These are phyloP conservation scores for Cryptococcus floricola DNA, from an alignment of 1,284 basidiomycete genomes.

Conservation along the genomic window DNA sequence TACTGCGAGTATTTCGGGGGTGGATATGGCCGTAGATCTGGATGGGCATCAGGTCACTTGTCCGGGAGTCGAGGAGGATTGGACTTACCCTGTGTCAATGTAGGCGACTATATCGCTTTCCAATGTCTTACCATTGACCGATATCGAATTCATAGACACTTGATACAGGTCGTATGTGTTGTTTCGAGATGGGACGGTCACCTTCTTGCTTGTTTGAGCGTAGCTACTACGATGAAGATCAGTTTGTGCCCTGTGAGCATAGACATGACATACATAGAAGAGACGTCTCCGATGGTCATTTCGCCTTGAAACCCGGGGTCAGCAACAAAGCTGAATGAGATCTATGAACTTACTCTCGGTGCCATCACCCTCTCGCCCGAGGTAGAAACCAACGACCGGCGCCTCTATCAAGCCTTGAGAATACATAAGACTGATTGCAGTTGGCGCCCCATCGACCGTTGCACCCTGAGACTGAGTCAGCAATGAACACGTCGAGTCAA, in stretches of 20 bases:
- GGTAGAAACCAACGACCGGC: constrained; percentile 13
- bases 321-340: neutral
- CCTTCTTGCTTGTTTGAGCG: constrained; percentile 11
- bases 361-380: constrained; percentile 7
- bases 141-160: constrained; percentile 7
- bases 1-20: constrained; percentile 4
- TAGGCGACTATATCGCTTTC: constrained; percentile 3
- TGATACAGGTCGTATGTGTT: constrained; percentile 4
- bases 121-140: neutral
- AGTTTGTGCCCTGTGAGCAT: neutral
- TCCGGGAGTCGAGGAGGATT: neutral
- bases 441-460: constrained; percentile 1
- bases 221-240: neutral
- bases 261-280: constrained; percentile 1
- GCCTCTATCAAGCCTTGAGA: constrained; percentile 1
- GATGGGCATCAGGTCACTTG: neutral
- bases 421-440: constrained; percentile 7
- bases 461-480: neutral
- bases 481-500: neutral
- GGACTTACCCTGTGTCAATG: constrained; percentile 13
- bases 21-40: constrained; percentile 8
- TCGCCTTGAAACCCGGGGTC: constrained; percentile 2
- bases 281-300: constrained; percentile 8
- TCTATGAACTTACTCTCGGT: constrained; percentile 1
- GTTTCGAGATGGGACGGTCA: neutral